phyloP scores from a whole-genome alignment of 2,329 filamentous ascomycete genomes.

The Fusarium chaquense region DNA sequence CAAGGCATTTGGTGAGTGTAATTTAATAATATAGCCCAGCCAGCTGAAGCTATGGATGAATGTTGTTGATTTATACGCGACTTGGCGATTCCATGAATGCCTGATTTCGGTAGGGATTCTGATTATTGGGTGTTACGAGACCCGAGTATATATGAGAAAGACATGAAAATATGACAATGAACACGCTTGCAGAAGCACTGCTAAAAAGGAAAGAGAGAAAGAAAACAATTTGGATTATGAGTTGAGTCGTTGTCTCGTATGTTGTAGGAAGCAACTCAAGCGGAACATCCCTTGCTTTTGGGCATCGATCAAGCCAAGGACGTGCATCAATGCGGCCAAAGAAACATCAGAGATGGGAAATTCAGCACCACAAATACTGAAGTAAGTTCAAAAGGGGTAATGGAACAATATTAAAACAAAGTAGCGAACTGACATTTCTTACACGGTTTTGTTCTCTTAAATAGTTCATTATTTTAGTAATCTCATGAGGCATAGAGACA shows the following conservation, averaged over 20 bases:
- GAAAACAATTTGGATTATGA: neutral
- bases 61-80: slow-evolving; percentile 1
- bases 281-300: slow-evolving; percentile 18
- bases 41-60: neutral
- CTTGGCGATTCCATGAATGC: slow-evolving; percentile 6
- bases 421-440: neutral
- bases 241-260: neutral
- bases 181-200: neutral
- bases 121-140: neutral
- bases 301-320: slow-evolving; percentile 17
- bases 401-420: neutral
- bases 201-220: neutral
- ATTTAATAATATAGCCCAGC: neutral
- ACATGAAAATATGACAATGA: neutral
- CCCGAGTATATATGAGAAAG: neutral
- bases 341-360: neutral
- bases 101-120: slow-evolving; percentile 2
- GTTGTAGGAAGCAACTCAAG: slow-evolving; percentile 16
- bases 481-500: too few species aligned
- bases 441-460: neutral
- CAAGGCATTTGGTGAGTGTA: neutral
- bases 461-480: neutral
- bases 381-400: neutral
- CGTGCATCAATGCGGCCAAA: slow-evolving; percentile 34
- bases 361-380: neutral